These are phyloP conservation scores for Trypanosoma congolense DNA, from an alignment of 208 protist species.

Conservation along the genomic window DNA sequence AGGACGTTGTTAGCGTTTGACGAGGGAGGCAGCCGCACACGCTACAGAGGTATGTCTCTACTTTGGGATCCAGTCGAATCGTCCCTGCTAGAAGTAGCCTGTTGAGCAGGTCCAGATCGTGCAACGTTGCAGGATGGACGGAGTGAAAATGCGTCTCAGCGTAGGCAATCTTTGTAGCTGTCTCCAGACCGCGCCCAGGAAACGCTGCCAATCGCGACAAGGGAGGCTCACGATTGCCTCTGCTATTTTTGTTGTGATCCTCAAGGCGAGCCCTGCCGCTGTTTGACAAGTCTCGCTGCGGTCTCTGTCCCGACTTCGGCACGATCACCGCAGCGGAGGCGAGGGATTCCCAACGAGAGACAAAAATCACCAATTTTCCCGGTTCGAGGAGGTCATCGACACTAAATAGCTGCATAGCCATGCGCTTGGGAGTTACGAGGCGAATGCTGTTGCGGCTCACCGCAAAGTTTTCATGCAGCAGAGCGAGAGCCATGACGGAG, in stretches of 20 bases:
- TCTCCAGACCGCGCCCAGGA: not conserved
- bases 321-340: conserved; percentile 11
- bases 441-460: conserved; percentile 22
- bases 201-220: not conserved
- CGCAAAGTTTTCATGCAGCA: conserved; percentile 26
- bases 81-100: conserved; percentile 49
- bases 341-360: conserved; percentile 33
- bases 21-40: conserved; percentile 51
- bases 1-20: conserved; percentile 69
- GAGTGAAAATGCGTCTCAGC: conserved; percentile 51
- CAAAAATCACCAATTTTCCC: conserved; percentile 47
- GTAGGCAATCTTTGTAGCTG: conserved; percentile 15
- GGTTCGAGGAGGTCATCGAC: conserved; percentile 45
- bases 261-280: not conserved
- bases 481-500: conserved; percentile 14
- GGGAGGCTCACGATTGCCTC: not conserved
- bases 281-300: not conserved
- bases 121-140: conserved; percentile 29
- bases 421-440: conserved; percentile 33
- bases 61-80: conserved; percentile 21
- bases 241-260: not conserved
- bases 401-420: conserved; percentile 46
- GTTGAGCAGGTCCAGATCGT: conserved; percentile 65
- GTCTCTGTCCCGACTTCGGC: conserved; percentile 1
- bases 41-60: conserved; percentile 37